Evolutionary conservation across 202 grass and related monocot genomes (phyloP), one percentile per base, ranked within the genome.

Genomic region (Setaria viridis): DNA sequence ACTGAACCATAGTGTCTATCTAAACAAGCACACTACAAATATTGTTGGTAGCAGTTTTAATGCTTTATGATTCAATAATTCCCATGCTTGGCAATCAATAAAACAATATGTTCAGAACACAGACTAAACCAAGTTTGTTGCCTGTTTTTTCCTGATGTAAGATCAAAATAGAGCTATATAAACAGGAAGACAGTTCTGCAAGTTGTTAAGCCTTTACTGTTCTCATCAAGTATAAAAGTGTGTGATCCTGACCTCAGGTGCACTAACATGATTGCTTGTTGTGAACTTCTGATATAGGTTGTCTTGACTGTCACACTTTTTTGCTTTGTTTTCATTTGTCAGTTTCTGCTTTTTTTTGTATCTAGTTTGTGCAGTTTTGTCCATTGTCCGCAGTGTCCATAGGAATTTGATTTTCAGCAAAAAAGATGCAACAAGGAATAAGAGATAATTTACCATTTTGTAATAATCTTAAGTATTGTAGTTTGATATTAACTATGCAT

Each of bases 191-290:
- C 4, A 15, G 3, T 10, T 0, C 32, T 30, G 43, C 56, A 72
- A 72, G 0, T 62, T 64, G 55, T 4, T 11, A 53, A 74, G 34
- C 11, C 10, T n/a, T 34, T 56, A 66, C 11, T 15, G 21, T 74
- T 64, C 55, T 71, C n/a, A 65, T n/a, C 3, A 53, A 62, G 14
- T 17, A 78, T 43, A 70, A 43, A 70, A 4, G 20, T 42, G 55
- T 42, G 20, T 41, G 66, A 25, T 1, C 19, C 32, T 50, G 75
- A 57, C 69, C 49, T 70, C 50, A 72, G 19, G 19, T 32, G 43
- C 76, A 85, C 25, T 63, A 48, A n/a, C 80, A 33, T 34, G n/a
- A 35, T 77, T n/a, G 64, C 15, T 7, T 85, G 51, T 65, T 80
- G 21, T 15, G 50, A 58, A 58, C 55, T 58, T 9, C 55, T 58